Evolutionary conservation across 169 alveolate genomes (phyloP).

Genomic region (Theileria orientalis): DNA sequence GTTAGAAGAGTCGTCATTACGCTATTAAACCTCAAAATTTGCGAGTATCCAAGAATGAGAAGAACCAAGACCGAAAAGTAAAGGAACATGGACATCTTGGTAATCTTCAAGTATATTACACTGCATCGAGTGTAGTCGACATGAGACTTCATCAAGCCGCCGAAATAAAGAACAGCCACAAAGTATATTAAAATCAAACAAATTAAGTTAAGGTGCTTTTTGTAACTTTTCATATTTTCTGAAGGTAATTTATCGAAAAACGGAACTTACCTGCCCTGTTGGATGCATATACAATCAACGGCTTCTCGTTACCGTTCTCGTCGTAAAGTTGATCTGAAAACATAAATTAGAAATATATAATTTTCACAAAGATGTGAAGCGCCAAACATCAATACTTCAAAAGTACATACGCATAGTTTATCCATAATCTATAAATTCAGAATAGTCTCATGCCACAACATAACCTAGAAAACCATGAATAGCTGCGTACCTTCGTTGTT

Average conservation of each 20-base stretch:
- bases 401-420: too few species aligned
- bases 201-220: slow-evolving; percentile 17
- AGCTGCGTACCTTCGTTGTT: neutral
- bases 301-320: slow-evolving; percentile 11
- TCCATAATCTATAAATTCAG: too few species aligned
- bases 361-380: neutral
- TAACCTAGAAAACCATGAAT: too few species aligned
- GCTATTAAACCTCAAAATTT: slow-evolving; percentile 30
- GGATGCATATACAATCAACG: slow-evolving; percentile 57
- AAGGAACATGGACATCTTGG: slow-evolving; percentile 7
- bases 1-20: slow-evolving; percentile 10
- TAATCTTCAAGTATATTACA: slow-evolving; percentile 17
- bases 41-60: slow-evolving; percentile 7
- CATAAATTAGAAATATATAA: neutral
- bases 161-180: slow-evolving; percentile 24
- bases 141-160: slow-evolving; percentile 5
- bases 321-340: slow-evolving; percentile 21
- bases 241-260: neutral
- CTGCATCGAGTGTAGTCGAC: slow-evolving; percentile 40
- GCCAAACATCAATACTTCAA: too few species aligned
- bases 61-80: slow-evolving; percentile 8
- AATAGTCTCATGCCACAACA: too few species aligned
- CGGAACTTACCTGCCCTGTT: slow-evolving; percentile 17
- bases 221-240: slow-evolving; percentile 1
- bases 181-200: slow-evolving; percentile 6